Conservation (phyloP, 1,284 basidiomycete genomes). For the Calocybe gambosa region DNA sequence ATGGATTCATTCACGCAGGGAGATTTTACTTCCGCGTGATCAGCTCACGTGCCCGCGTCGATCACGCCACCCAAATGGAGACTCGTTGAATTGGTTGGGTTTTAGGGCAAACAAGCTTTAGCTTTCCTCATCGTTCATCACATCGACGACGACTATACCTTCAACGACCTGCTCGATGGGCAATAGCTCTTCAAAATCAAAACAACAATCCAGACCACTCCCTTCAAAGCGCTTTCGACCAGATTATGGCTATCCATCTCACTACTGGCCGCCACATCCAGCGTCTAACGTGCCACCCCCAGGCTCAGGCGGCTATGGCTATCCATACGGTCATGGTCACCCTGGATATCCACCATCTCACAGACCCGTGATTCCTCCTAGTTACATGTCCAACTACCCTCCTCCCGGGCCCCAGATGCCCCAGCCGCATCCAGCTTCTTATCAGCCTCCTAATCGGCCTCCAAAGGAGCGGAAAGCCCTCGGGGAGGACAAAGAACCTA, state of each 20-base stretch:
- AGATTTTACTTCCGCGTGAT: no score
- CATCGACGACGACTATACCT: no score
- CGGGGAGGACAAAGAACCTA: background rate
- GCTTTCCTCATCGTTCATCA: no score
- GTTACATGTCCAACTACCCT: conserved; percentile 6
- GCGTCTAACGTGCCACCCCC: background rate
- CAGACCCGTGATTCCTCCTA: conserved; percentile 3
- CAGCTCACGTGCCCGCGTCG: no score
- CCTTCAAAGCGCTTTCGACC: background rate
- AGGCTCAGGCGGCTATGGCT: background rate
- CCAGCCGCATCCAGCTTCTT: conserved; percentile 3
- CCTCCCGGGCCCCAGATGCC: conserved; percentile 8
- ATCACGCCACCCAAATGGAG: no score
- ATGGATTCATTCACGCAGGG: no score
- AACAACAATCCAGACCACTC: background rate
- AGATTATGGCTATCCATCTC: background rate
- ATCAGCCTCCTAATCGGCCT: conserved; percentile 1
- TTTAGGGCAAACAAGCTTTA: no score
- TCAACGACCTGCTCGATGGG: background rate
- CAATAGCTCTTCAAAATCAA: background rate
- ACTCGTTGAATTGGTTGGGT: no score
- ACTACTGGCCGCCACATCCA: background rate
- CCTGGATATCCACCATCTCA: background rate
- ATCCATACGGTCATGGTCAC: background rate
- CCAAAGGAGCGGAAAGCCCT: background rate